These are phyloP conservation scores for Podospora comata DNA, from an alignment of 495 filamentous ascomycete genomes.

Conservation along the genomic window DNA sequence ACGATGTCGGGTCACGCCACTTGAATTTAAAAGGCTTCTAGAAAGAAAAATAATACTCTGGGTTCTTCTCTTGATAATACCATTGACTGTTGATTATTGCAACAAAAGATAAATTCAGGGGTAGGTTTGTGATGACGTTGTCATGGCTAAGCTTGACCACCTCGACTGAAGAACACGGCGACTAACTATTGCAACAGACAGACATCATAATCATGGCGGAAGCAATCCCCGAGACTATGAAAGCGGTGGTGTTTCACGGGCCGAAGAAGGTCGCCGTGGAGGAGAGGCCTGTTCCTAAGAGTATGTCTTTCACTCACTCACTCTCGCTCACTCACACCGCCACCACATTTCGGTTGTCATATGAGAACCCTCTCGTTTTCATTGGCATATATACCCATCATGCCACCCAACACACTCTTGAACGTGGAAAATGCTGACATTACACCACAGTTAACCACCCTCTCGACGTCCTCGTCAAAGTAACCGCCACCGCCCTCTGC, in stretches of 20 bases:
- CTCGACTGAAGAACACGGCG: too few relatives aligned
- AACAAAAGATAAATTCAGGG: neutral
- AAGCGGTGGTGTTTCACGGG: conserved; percentile 68
- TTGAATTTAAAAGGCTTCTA: neutral
- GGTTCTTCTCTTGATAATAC: neutral
- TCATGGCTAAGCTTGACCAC: too few relatives aligned
- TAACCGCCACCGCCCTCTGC: conserved; percentile 81
- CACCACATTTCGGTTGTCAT: neutral
- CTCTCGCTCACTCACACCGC: neutral
- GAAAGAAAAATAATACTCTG: neutral
- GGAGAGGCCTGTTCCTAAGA: conserved; percentile 60
- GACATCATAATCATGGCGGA: neutral
- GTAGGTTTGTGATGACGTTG: neutral
- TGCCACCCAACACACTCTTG: too few relatives aligned
- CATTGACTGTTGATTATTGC: neutral
- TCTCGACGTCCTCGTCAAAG: conserved; percentile 81
- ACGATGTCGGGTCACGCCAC: neutral
- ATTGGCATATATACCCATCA: too few relatives aligned
- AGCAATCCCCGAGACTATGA: conserved; percentile 50
- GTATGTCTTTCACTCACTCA: conserved; percentile 30
- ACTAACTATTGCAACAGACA: neutral
- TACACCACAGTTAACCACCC: conserved; percentile 56
- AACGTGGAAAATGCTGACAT: neutral
- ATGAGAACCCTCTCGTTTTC: too few relatives aligned
- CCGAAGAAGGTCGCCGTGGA: conserved; percentile 59